A percentile compares a stretch with the other conserved stretches of the same genome.
phyloP scores from a whole-genome alignment of 2,329 filamentous ascomycete genomes.

The Hypoxylon sp. region DNA sequence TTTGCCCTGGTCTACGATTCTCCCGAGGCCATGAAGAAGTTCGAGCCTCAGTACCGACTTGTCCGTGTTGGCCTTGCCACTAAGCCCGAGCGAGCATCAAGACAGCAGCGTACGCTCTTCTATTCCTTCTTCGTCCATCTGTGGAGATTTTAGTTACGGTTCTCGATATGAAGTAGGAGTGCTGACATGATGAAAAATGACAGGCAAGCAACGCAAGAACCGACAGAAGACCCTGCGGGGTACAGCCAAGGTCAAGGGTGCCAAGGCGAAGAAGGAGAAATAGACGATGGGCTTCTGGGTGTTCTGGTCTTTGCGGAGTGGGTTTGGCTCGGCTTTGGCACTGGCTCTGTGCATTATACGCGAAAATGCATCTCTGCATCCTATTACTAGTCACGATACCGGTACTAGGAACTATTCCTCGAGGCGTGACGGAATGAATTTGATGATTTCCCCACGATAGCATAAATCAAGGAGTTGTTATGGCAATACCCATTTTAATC shows the following conservation, averaged over 20 bases:
- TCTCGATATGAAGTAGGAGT: constrained; percentile 4
- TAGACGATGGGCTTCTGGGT: constrained; percentile 66
- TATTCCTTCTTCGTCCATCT: not conserved
- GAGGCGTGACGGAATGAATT: constrained; percentile 54
- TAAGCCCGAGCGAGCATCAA: constrained; percentile 97
- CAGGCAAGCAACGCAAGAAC: constrained; percentile 99
- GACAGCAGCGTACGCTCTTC: constrained; percentile 96
- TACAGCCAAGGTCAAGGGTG: constrained; percentile 98
- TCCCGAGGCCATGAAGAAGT: constrained; percentile 99
- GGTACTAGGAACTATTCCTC: constrained; percentile 39
- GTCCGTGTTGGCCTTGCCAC: constrained; percentile 91
- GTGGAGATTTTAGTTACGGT: not conserved
- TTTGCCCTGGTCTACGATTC: constrained; percentile 99
- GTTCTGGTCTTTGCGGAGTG: constrained; percentile 53
- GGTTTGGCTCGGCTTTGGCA: constrained; percentile 55
- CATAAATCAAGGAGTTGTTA: constrained; percentile 56
- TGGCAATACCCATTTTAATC: constrained; percentile 33
- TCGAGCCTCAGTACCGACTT: constrained; percentile 98
- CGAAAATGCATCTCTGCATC: constrained; percentile 48
- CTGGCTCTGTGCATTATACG: constrained; percentile 56
- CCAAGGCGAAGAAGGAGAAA: constrained; percentile 94
- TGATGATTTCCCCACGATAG: constrained; percentile 56
- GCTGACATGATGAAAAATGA: constrained; percentile 49
- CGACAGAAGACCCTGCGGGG: constrained; percentile 98
- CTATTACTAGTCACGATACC: constrained; percentile 38